Evolutionary conservation across 257 asterid genomes (phyloP).

Genomic region (Haberlea rhodopensis): DNA sequence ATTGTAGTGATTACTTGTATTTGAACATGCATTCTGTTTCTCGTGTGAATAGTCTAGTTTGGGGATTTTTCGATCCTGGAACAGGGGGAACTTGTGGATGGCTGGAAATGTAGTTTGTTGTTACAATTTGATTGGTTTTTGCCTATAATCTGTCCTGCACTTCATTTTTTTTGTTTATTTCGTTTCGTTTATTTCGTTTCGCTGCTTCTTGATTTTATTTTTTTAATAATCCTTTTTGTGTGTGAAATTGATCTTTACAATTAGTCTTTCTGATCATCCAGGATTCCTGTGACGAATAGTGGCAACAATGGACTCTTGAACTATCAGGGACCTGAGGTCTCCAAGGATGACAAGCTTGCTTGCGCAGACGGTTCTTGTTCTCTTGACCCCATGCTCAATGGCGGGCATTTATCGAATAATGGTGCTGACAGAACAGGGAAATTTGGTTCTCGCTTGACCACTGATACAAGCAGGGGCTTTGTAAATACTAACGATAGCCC

Average conservation of each 20-base stretch:
- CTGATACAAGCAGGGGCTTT: constrained; percentile 41
- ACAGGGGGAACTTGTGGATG: no score
- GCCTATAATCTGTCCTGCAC: no score
- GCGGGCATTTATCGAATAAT: constrained; percentile 31
- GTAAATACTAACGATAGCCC: constrained; percentile 58
- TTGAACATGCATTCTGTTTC: neutral
- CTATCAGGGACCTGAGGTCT: no score
- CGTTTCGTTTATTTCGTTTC: constrained; percentile 17
- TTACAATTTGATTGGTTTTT: no score
- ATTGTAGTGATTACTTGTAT: neutral
- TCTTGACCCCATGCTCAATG: constrained; percentile 36
- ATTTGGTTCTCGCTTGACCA: constrained; percentile 40
- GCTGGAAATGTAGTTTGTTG: no score
- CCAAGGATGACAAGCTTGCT: constrained; percentile 34
- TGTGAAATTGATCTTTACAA: neutral
- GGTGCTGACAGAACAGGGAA: constrained; percentile 33
- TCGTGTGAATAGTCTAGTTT: neutral
- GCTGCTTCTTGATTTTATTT: neutral
- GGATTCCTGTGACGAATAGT: no score
- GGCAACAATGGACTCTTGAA: constrained; percentile 34
- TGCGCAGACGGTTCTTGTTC: no score
- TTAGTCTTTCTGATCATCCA: constrained; percentile 24
- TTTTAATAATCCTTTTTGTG: no score
- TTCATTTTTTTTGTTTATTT: no score
- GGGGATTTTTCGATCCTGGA: no score